phyloP scores from a whole-genome alignment of 805 yeast genomes.

The Metschnikowia koreensis region DNA sequence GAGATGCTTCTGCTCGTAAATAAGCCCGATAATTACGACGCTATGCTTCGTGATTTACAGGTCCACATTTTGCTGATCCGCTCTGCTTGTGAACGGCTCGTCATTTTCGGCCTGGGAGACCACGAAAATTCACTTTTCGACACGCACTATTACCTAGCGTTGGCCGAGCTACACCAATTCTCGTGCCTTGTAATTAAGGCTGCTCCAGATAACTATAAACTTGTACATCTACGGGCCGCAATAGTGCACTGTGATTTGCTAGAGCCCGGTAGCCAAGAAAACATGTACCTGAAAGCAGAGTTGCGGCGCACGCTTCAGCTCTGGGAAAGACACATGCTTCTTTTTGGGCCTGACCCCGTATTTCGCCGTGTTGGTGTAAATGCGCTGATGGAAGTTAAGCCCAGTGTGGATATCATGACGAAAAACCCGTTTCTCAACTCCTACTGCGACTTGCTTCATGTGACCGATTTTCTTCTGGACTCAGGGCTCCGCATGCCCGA shows the following conservation, averaged over 20 bases:
- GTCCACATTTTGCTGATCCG: conserved; percentile 6
- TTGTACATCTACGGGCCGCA: conserved; percentile 12
- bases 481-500: conserved; percentile 3
- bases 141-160: conserved; percentile 11
- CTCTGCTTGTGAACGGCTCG: conserved; percentile 6
- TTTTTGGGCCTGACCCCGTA: conserved; percentile 5
- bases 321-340: conserved; percentile 10
- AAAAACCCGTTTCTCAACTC: background rate
- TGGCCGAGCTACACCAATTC: conserved; percentile 16
- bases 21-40: background rate
- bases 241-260: conserved; percentile 9
- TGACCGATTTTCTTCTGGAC: conserved; percentile 1
- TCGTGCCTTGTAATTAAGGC: conserved; percentile 6
- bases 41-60: conserved; percentile 6
- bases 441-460: conserved; percentile 8
- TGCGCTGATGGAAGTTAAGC: background rate
- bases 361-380: background rate
- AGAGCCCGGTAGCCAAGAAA: background rate
- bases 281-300: conserved; percentile 2
- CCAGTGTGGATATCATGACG: background rate
- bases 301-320: conserved; percentile 7
- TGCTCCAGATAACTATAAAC: conserved; percentile 2
- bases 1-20: conserved; percentile 3
- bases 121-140: background rate
- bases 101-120: conserved; percentile 1